Evolutionary conservation across 2,329 filamentous ascomycete species (phyloP).

Genomic region (Neofusicoccum ribis): DNA sequence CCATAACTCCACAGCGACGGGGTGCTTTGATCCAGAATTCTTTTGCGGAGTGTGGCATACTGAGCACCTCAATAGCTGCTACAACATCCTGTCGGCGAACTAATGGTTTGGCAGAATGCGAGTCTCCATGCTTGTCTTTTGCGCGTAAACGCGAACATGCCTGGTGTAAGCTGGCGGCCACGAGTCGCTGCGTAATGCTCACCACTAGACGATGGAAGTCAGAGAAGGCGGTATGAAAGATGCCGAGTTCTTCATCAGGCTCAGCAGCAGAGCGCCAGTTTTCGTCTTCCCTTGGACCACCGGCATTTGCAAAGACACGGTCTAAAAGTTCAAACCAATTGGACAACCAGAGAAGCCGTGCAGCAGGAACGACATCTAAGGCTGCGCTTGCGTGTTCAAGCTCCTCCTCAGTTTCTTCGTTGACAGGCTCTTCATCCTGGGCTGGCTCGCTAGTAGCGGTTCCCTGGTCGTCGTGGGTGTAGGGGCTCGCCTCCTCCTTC

Average conservation of each 20-base stretch:
- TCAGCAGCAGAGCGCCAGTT: conserved; percentile 68
- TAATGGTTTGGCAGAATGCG: conserved; percentile 27
- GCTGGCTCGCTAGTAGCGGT: conserved; percentile 3
- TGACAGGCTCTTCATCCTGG: not conserved
- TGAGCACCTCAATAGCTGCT: conserved; percentile 56
- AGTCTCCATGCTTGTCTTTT: conserved; percentile 32
- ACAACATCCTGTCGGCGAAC: conserved; percentile 53
- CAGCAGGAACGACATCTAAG: conserved; percentile 35
- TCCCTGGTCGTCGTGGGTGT: not conserved
- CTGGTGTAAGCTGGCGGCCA: conserved; percentile 69
- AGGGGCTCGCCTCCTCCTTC: not conserved
- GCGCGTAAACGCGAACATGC: conserved; percentile 68
- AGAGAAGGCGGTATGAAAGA: conserved; percentile 72
- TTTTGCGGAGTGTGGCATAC: conserved; percentile 47
- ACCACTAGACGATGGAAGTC: conserved; percentile 71
- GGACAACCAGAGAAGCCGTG: conserved; percentile 30
- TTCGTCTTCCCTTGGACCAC: conserved; percentile 55
- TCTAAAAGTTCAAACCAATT: conserved; percentile 34
- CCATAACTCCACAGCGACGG: conserved; percentile 53
- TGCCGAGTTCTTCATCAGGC: conserved; percentile 58
- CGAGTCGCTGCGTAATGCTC: conserved; percentile 68
- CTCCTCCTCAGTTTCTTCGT: not conserved
- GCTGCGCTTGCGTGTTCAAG: conserved; percentile 13
- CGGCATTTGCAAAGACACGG: conserved; percentile 41
- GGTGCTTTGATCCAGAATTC: conserved; percentile 56